Base-by-base conservation (phyloP, 345 rosid species). In the Linum trigynum region DNA sequence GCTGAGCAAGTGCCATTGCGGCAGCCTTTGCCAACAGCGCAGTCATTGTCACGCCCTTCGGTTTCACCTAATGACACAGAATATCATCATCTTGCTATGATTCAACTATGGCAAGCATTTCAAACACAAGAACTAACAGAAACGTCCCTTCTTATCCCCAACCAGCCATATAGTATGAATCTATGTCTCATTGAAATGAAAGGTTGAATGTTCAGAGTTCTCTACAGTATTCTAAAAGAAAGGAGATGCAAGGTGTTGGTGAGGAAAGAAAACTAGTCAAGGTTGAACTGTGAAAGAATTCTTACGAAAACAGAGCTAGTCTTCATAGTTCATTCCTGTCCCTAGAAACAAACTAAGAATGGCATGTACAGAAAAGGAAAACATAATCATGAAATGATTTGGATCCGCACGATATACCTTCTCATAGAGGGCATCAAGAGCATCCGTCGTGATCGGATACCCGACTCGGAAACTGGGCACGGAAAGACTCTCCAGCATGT, bases 31-130 rank as follows among this genome's bases (percentile, higher is more conserved):
- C 96, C 71, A 94, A 74, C 64, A 94, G 70, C 4, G 92, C 96
- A 32, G 96, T 94, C 98, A 92, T 90, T 37, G 98, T 88, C 40
- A 90, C 98, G 63, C 97, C 97, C 81, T 90, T 90, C 35, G 89
- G 91, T 75, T 92, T 90, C 80, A 92, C 92, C 97, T 88, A 77
- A 65, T 65, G 64, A 38, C 3, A 38, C 43, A 4, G 10, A 51
- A 62, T 62, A 62, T 43, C 37, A 12, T 62, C 56, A 41, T 32
- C 17, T 37, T n/a, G 64, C 64, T 8, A 10, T 38, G 51, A 53
- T 38, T 43, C 61, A 40, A 14, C 38, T 38, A 63, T 15, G 17
- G 1, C 36, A 32, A 10, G 36, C 16, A 5, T 9, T 39, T 39
- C 50, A 39, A 38, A 59, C 45, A 15, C 40, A 40, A 55, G 15